Base-by-base conservation (phyloP, 495 filamentous ascomycete species). In the Penicillium daleae region DNA sequence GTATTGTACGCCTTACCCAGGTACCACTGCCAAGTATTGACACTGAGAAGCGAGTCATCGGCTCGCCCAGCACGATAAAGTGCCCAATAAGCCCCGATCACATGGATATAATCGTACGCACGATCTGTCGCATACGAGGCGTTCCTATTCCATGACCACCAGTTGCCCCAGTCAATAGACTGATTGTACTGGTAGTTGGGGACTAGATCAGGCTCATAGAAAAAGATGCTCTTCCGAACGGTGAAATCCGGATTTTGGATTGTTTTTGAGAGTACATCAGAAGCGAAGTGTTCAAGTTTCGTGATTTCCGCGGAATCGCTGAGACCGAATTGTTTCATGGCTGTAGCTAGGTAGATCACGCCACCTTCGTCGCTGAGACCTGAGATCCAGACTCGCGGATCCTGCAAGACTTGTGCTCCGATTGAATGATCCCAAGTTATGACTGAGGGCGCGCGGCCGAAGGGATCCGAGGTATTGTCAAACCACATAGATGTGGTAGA, bases 101-200 rank as follows among this genome's bases (percentile, higher is more conserved):
- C 77, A 62, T 84, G 80, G 17, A 85, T 76, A 63, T 86, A 86
- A 59, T 84, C 73, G 56, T 86, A 86, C 3, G 80, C 80, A 4
- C 83, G 71, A 44, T 81, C 70, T 8, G 75, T 73, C 7, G 67
- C 62, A 61, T 82, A 80, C 0, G 82, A 75, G 0, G 57, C 64
- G 6, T 65, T 56, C 40, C 74, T 69, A 55, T 80, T 75, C 83
- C 81, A 84, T 0, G 76, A 74, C 62, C 62, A 70, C 57, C 63
- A 66, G 24, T 71, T 73, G 5, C 63, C 60, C 80, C 80, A 84
- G 55, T 80, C 56, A 22, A 79, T 67, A 17, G 60, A 65, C 0
- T 68, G 35, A 50, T 71, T 62, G 53, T 83, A 83, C 1, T 58
- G 48, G 56, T 78, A 84, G 6, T 61, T 60, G 0, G 76, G 74